Base-by-base conservation (phyloP, 495 filamentous ascomycete species). In the Lichenothelia convexa region DNA sequence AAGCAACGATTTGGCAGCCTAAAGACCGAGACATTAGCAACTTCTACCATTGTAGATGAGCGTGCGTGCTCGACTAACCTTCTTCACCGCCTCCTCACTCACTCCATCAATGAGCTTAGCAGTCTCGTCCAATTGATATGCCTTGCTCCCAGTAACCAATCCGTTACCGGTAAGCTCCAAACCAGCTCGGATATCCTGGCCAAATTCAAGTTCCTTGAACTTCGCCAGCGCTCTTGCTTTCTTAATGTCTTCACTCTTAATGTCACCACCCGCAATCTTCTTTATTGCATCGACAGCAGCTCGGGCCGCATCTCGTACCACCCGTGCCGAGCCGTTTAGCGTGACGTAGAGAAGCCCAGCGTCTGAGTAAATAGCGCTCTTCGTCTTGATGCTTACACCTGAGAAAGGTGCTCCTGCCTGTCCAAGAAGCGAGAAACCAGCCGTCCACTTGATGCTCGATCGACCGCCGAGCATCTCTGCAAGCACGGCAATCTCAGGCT, bases 211-310 rank as follows among this genome's bases (percentile, higher is more conserved):
- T 32, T 85, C 80, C 52, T 76, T 72, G 65, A 93, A 99, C 62
- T 93, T 95, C 44, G 91, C 87, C 48, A 80, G 69, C 16, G 89
- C 84, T 50, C 78, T 68, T 30, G 89, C 89, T 68, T 94, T 95
- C 56, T 78, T 72, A 54, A 95, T 63, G 24, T 84, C 77, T 56
- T 99, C 91, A 46, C 76, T 72, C 51, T 68, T 65, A 39, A 91
- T 64, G 41, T 75, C 62, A 38, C 82, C 81, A 34, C 69, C 70
- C 7, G 78, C 74, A 38, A 87, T 66, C 53, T 66, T 70, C 70
- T 87, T 82, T 38, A 99, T 62, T 18, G 71, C 68, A 52, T 86
- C 80, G 42, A 89, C 78, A 26, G 70, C 64, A 51, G 70, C 59
- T 43, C 56, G 54, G 17, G 79, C 71, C 40, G 72, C 67, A 41